phyloP scores from a whole-genome alignment of 306 rosid species.

The Psophocarpus tetragonolobus region DNA sequence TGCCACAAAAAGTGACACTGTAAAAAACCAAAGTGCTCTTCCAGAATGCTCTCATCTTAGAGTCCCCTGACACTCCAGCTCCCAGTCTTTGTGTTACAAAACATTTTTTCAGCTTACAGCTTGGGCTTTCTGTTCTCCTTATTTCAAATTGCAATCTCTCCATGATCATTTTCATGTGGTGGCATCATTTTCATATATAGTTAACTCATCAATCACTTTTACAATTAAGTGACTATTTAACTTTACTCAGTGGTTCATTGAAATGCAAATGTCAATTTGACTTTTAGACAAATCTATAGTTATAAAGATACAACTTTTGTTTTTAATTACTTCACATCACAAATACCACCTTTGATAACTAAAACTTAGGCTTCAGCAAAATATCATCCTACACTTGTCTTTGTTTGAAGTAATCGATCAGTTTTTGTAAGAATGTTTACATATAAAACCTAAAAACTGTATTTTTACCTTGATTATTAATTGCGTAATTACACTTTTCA shows the following conservation, averaged over 20 bases:
- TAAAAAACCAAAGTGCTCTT: neutral
- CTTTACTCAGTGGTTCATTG: neutral
- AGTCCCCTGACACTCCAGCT: neutral
- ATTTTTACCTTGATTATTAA: neutral
- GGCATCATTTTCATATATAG: neutral
- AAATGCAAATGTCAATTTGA: neutral
- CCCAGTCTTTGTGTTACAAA: neutral
- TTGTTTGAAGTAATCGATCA: neutral
- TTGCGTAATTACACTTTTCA: neutral
- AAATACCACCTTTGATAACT: neutral
- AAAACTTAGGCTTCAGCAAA: neutral
- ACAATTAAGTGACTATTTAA: neutral
- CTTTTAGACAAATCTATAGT: neutral
- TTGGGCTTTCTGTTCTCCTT: neutral
- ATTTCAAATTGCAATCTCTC: neutral
- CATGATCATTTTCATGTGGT: neutral
- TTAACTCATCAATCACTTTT: neutral
- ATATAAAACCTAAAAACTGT: neutral
- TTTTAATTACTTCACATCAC: neutral
- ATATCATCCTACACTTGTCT: neutral
- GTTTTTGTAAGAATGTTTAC: neutral
- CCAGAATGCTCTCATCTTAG: neutral
- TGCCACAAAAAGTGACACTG: constrained; percentile 21
- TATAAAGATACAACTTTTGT: neutral
- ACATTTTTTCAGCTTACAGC: neutral